Evolutionary conservation across 192 early-diverging fungal genomes (phyloP).

Genomic region (Umbelopsis isabellina): DNA sequence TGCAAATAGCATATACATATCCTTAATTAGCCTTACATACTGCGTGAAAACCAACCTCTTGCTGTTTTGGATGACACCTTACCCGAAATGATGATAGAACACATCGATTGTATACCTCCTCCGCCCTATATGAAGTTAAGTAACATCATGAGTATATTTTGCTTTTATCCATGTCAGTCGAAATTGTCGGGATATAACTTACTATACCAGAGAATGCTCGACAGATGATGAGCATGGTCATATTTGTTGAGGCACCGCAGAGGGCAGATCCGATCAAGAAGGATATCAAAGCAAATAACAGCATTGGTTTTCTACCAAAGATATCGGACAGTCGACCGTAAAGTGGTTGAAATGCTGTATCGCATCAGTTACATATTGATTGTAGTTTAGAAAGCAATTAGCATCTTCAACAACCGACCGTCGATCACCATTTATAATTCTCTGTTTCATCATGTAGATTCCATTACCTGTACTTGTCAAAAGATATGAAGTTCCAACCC

Average conservation of each 20-base stretch:
- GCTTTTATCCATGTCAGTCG: too few relatives aligned
- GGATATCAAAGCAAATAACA: conserved; percentile 62
- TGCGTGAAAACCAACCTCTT: too few relatives aligned
- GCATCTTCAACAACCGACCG: too few relatives aligned
- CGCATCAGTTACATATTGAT: too few relatives aligned
- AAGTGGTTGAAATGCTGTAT: conserved; percentile 61
- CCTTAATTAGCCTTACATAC: too few relatives aligned
- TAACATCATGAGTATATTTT: too few relatives aligned
- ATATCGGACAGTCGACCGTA: conserved; percentile 79
- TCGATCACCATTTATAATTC: not conserved
- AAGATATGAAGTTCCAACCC: conserved; percentile 73
- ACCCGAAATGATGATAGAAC: conserved; percentile 15
- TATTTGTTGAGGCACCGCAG: conserved; percentile 59
- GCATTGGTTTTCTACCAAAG: conserved; percentile 70
- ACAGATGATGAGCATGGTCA: conserved; percentile 65
- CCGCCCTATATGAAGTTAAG: conserved; percentile 1
- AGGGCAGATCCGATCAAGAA: conserved; percentile 74
- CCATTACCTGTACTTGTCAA: conserved; percentile 61
- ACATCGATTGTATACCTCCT: conserved; percentile 14
- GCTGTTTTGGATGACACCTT: not conserved
- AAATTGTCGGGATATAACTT: not conserved
- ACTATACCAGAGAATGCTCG: conserved; percentile 79
- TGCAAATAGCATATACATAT: too few relatives aligned
- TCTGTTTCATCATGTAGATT: not conserved
- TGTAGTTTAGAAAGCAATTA: too few relatives aligned